These are phyloP conservation scores for Aspergillus oerlinghausenensis DNA, from an alignment of 2,329 filamentous ascomycete genomes.

Conservation along the genomic window DNA sequence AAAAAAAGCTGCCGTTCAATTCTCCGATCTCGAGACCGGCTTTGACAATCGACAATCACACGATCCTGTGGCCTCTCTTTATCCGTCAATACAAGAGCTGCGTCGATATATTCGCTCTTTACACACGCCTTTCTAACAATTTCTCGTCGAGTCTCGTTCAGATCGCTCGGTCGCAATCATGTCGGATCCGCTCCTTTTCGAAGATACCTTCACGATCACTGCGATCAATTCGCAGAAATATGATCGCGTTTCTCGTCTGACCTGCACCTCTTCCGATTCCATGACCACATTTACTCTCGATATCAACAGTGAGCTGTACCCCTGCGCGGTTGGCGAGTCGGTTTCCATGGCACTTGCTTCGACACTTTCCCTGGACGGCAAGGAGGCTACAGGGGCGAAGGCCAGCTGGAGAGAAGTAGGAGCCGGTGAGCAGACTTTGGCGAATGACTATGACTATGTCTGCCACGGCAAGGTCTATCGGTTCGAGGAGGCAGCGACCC, in stretches of 20 bases:
- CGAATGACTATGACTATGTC: constrained; percentile 50
- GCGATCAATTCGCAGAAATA: constrained; percentile 81
- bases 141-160: not conserved
- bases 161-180: constrained; percentile 47
- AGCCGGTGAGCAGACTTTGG: constrained; percentile 54
- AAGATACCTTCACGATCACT: constrained; percentile 83
- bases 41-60: not conserved
- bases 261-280: constrained; percentile 69
- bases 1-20: constrained; percentile 18
- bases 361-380: constrained; percentile 83
- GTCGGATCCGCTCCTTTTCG: constrained; percentile 87
- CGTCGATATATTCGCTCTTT: not conserved
- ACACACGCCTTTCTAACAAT: not conserved
- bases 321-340: constrained; percentile 66
- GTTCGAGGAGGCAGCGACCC: constrained; percentile 54
- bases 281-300: constrained; percentile 78
- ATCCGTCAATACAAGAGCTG: not conserved
- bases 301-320: constrained; percentile 90
- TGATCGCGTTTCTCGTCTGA: constrained; percentile 86
- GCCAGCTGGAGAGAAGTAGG: constrained; percentile 70
- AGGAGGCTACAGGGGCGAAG: constrained; percentile 59
- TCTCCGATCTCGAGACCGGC: not conserved
- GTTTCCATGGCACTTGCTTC: constrained; percentile 79
- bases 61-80: not conserved
- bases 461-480: constrained; percentile 51